These are phyloP conservation scores for Curvularia hawaiiensis DNA, from an alignment of 2,329 filamentous ascomycete species.

Conservation along the genomic window DNA sequence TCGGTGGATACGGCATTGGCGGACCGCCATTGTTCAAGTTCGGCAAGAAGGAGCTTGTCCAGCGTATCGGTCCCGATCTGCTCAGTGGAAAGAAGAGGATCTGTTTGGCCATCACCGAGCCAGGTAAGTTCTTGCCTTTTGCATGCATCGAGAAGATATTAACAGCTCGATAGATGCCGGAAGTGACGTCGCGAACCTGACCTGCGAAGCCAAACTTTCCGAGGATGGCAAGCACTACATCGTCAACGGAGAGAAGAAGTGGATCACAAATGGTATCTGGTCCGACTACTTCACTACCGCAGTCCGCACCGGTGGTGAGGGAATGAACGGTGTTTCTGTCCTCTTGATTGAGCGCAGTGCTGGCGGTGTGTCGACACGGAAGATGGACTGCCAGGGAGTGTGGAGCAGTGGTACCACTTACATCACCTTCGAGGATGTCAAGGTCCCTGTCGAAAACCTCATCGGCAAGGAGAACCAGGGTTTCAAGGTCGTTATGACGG, in stretches of 20 bases:
- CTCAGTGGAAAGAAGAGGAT: conserved; percentile 94
- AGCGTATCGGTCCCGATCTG: conserved; percentile 88
- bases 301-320: conserved; percentile 67
- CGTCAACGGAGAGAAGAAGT: conserved; percentile 99
- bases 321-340: conserved; percentile 91
- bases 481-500: conserved; percentile 97
- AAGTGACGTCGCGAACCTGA: conserved; percentile 92
- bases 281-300: conserved; percentile 91
- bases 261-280: conserved; percentile 99
- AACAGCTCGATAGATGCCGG: conserved; percentile 69
- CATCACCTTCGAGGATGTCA: conserved; percentile 98
- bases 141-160: conserved; percentile 5
- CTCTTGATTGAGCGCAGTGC: conserved; percentile 86
- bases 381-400: conserved; percentile 92
- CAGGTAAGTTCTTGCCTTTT: conserved; percentile 35
- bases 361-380: conserved; percentile 86
- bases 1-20: conserved; percentile 94
- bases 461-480: conserved; percentile 98
- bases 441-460: conserved; percentile 98
- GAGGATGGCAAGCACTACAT: conserved; percentile 99
- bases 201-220: conserved; percentile 91
- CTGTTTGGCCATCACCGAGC: conserved; percentile 96
- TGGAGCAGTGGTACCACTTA: conserved; percentile 96
- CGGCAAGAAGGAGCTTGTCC: conserved; percentile 80
- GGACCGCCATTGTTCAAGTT: conserved; percentile 92